Base-by-base conservation (phyloP, 192 early-diverging fungal species). In the Backusella morwellensis region DNA sequence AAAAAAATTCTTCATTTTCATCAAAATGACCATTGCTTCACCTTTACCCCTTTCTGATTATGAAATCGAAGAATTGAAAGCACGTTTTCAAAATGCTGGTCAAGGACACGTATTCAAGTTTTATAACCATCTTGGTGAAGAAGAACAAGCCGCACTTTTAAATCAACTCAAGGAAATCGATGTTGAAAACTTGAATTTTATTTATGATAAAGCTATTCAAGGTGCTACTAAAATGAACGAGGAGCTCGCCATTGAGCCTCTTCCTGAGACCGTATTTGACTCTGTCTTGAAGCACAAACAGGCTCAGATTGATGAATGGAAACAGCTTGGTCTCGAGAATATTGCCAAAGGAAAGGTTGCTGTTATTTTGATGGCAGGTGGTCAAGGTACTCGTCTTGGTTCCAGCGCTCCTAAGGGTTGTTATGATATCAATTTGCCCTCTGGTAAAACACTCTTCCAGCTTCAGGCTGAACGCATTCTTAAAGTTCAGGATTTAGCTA, bases 381-480 rank as follows among this genome's bases (percentile, higher is more conserved):
- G 93, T 12, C 93, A 95, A 81, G 93, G 93, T 67, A 90, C 93
- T 19, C 89, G 92, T 54, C 87, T 91, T 73, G 96, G 90, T 21
- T 93, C 92, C 12, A 85, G 89, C 0, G 88, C 84, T 35, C 95
- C 95, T 70, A 95, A 95, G 79, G 97, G 97, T 50, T 97, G 95
- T 86, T 98, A 97, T 83, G 87, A 97, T 86, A 94, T 98, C 74
- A 88, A 88, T 34, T 86, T 98, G 56, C 96, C 95, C 12, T 96
- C 95, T 8, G 83, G 90, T 74, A 97, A 95, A 83, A 88, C 90
- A 26, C 91, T 97, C 80, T 98, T 98, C 85, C 92, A 93, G 77
- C 78, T 98, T 44, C 97, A 97, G 82, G 97, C 92, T 34, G 92
- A 96, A 82, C 92, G 97, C 42, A 97, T 98, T 84, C 84, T 90